Base-by-base conservation (phyloP, 768 basidiomycete species). In the Leucogyrophana mollusca region DNA sequence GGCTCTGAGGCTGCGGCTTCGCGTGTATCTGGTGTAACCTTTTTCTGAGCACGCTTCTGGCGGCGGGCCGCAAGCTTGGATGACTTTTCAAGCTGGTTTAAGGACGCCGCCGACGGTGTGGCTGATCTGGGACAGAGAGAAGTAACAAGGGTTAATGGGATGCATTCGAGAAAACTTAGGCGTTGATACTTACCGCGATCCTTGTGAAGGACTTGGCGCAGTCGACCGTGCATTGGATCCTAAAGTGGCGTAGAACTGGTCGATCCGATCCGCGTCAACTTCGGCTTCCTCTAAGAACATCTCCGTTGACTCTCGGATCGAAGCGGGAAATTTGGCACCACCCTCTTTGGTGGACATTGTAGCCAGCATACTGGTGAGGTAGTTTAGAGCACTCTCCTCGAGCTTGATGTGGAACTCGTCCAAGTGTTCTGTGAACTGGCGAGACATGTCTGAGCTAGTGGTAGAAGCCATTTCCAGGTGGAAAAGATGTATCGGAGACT, bases 1-100 rank as follows among this genome's bases (percentile, higher is more conserved):
- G 22, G 9, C 33, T 51, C 25, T 20, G 34, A 21, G 24, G 13
- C 2, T 27, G 38, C 18, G 23, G 45, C 18, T 13, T 25, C 43
- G 34, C 5, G 45, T 16, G 3, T 22, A 16, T 9, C 10, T 24
- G 27, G 10, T 18, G 50, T 46, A 3, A 39, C 46, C 27, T 47
- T 48, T 24, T 51, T 51, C 10, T 51, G 46, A 18, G 50, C 35
- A n/a, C 46, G 50, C 35, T 47, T 51, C 50, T 41, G 47, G 24
- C 46, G 32, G 10, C 50, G 50, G 17, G 33, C 46, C 24, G 36
- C 46, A 4, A 51, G 27, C 27, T 30, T 30, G 13, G 27, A 30
- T 30, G 27, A 6, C 6, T 13, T 30, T 6, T 30, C 27, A 30
- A 13, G 13, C 6, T 6, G 13, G 13, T 6, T 30, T 30, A 6